phyloP scores from a whole-genome alignment of 208 protist species.

The Lotmaria passim region DNA sequence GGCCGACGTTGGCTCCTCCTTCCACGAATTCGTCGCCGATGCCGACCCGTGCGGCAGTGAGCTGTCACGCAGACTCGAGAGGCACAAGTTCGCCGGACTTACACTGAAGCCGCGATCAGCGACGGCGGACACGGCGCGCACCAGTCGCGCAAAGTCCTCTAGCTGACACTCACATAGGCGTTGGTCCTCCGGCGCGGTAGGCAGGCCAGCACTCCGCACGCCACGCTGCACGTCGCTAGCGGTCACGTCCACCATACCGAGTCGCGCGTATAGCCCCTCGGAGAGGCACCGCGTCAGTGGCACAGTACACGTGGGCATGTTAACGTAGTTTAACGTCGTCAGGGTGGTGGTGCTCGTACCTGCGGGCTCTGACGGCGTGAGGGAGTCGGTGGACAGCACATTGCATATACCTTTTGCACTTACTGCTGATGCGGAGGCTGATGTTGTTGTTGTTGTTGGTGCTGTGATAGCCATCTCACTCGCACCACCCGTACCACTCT shows the following conservation, averaged over 20 bases:
- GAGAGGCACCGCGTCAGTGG: slow-evolving; percentile 50
- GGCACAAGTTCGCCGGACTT: slow-evolving; percentile 16
- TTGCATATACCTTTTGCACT: slow-evolving; percentile 10
- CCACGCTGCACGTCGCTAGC: slow-evolving; percentile 39
- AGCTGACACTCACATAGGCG: slow-evolving; percentile 32
- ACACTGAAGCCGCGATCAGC: slow-evolving; percentile 28
- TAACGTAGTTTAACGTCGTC: slow-evolving; percentile 8
- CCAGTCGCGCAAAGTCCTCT: slow-evolving; percentile 38
- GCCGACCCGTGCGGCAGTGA: slow-evolving; percentile 23
- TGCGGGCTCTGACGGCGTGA: slow-evolving; percentile 23
- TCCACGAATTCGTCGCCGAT: slow-evolving; percentile 13
- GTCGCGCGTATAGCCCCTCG: slow-evolving; percentile 52
- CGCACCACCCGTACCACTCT: no score
- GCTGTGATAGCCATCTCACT: no score
- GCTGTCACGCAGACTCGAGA: slow-evolving; percentile 24
- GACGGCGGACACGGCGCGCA: slow-evolving; percentile 29
- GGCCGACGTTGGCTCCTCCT: not conserved
- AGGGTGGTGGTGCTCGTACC: slow-evolving; percentile 14
- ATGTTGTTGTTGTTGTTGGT: no score
- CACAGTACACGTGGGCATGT: slow-evolving; percentile 33
- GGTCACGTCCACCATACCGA: slow-evolving; percentile 55
- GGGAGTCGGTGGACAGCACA: slow-evolving; percentile 25
- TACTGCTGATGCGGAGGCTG: not conserved
- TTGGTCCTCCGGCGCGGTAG: slow-evolving; percentile 28
- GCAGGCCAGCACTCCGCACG: slow-evolving; percentile 42